Evolutionary conservation across 192 early-diverging fungal species (phyloP), one percentile per base, ranked within the genome.

Genomic region (Cetraspora pellucida): DNA sequence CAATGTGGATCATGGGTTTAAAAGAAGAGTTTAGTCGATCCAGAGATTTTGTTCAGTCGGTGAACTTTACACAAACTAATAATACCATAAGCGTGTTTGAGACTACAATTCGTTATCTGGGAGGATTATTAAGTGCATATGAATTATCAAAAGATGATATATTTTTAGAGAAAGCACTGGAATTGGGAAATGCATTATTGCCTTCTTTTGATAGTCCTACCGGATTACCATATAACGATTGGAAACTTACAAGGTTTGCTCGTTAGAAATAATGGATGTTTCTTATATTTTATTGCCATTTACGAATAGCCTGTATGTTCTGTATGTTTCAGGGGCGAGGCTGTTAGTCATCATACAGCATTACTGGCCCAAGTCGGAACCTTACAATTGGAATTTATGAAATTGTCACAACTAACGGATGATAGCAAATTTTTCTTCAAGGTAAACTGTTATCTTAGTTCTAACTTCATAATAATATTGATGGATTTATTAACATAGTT

Each of bases 1-100:
- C 95, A 0, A 83, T 97, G 43, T 88, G 88, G 49, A 89, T 98
- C 54, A 93, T 96, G 94, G 93, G 85, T 27, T 85, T 98, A 10
- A 82, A 86, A 30, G 85, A 90, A 19, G 93, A 97, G 57, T 98
- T 95, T 82, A 79, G 88, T 27, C 80, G 89, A 66, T 93, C 93
- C 0, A 85, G 89, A 72, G 78, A 92, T 0, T 89, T 90, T 79
- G 89, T 95, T 2, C 81, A 79, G 7, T 76, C 75, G 0, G 83
- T 96, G 43, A 81, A 90, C 67, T 93, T 92, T 84, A 75, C 66
- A 10, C 77, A 74, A 47, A 59, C 77, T 7, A 77, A 79, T 19
- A 64, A 75, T 27, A 81, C 76, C 1, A 87, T 92, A 43, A 89
- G 87, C 37, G 87, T 95, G 66, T 97, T 97, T 81, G 95, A 97